Percentiles rank a stretch among this genome's conserved stretches.
phyloP scores from a whole-genome alignment of 345 rosid genomes.

The Corymbia maculata region DNA sequence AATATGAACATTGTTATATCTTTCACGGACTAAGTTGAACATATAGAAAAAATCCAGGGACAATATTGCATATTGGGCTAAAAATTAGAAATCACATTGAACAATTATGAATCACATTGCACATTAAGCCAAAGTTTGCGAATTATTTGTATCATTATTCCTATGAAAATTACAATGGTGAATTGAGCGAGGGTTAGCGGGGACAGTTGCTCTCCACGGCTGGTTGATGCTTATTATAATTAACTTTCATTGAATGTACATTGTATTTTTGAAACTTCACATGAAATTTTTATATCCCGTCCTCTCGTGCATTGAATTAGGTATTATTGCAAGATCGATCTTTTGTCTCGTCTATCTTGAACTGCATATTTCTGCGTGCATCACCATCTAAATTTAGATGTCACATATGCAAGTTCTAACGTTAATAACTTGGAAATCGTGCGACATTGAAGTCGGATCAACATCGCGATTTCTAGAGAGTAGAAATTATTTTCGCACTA shows the following conservation, averaged over 20 bases:
- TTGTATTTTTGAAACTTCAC: neutral
- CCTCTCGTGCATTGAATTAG: neutral
- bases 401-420: neutral
- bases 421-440: neutral
- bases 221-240: neutral
- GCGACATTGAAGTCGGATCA: neutral
- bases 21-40: rapidly evolving
- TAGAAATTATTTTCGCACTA: neutral
- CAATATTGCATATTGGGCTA: too few species aligned
- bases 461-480: neutral
- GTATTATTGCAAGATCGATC: neutral
- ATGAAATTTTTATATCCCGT: neutral
- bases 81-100: too few species aligned
- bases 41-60: too few species aligned
- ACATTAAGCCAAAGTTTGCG: too few species aligned
- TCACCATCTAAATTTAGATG: neutral
- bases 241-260: neutral
- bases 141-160: too few species aligned
- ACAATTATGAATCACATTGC: too few species aligned
- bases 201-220: neutral
- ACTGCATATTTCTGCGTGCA: too few species aligned
- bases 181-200: neutral
- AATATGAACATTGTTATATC: too few species aligned
- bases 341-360: neutral
- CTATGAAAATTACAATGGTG: neutral